Base-by-base conservation (phyloP, 306 rosid genomes). In the Acacia acuminata region DNA sequence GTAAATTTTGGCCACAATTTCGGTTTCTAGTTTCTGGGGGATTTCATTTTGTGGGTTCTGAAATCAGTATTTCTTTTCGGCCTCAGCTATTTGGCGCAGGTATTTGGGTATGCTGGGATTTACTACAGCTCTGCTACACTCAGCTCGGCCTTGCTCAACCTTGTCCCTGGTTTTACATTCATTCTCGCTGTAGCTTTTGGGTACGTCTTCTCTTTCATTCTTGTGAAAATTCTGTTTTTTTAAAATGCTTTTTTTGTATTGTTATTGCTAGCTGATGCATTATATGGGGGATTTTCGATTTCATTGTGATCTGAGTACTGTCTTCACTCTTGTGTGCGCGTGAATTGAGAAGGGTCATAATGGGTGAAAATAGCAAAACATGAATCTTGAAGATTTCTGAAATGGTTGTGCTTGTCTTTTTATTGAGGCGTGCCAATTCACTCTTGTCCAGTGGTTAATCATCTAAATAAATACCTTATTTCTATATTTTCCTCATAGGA, bases 151-250 rank as follows among this genome's bases (percentile, higher is more conserved):
- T 82, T 94, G 88, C 94, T 92, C 82, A 94, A 94, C 83, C 93
- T 90, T n/a, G 34, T 89, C 72, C 98, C 98, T 32, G 95, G 89
- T 61, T 90, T 91, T 76, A 90, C 97, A 51, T 92, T 87, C 90
- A 12, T 92, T 20, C 90, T 91, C 36, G 97, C 95, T 2, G 86
- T 92, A 71, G 70, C 72, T 80, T 91, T 90, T 56, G 82, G 97
- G 97, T 94, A 27, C 11, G 14, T 58, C 63, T 17, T 71, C 45
- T 79, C 73, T 43, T 55, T 22, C 10, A 22, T 71, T 40, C 76
- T 13, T 10, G 3, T 71, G 38, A 43, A 40, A 53, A 3, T 51
- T 51, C 58, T 38, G 9, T 2, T 10, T 43, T 61, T 12, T 65
- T 77, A 25, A 17, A 1, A 19, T 77, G n/a, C 20, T 64, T 11